Percentiles rank a stretch among this genome's conserved stretches.
phyloP scores from a whole-genome alignment of 208 protist species.

The Trichomonas vaginalis region DNA sequence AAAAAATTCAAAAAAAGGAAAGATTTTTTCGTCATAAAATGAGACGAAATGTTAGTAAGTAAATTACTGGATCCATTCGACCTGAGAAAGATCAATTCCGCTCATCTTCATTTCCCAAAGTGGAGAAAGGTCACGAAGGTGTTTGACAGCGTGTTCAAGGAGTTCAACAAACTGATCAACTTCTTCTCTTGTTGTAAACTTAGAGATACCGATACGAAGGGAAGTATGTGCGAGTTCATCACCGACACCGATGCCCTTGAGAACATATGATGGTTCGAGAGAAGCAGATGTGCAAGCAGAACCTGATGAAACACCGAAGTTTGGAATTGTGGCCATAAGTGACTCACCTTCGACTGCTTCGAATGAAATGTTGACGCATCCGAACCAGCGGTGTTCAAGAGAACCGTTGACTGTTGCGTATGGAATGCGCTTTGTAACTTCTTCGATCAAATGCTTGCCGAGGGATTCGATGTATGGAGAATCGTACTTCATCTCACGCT shows the following conservation, averaged over 20 bases:
- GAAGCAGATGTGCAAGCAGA: constrained; percentile 93
- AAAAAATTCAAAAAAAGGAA: too few relatives aligned
- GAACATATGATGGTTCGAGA: constrained; percentile 93
- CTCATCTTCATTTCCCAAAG: constrained; percentile 82
- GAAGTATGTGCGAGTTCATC: constrained; percentile 95
- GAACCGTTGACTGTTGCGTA: constrained; percentile 53
- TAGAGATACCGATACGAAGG: constrained; percentile 85
- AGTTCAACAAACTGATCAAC: constrained; percentile 68
- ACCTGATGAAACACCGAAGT: constrained; percentile 60
- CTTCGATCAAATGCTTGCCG: constrained; percentile 54
- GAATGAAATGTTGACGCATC: constrained; percentile 94
- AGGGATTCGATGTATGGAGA: constrained; percentile 56
- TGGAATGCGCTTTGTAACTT: constrained; percentile 42
- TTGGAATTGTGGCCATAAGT: constrained; percentile 63
- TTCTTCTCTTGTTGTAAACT: constrained; percentile 85
- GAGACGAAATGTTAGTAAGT: too few relatives aligned
- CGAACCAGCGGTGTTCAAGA: constrained; percentile 60
- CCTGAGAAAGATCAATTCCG: constrained; percentile 72
- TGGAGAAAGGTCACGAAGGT: constrained; percentile 83
- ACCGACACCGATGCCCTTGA: constrained; percentile 83
- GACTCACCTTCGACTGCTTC: constrained; percentile 94
- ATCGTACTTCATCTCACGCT: constrained; percentile 76
- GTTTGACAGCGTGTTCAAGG: constrained; percentile 62
- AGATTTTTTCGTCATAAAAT: too few relatives aligned
- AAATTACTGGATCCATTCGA: constrained; percentile 53